Conservation (phyloP, 202 grass and related monocot species). For the Setaria viridis region DNA sequence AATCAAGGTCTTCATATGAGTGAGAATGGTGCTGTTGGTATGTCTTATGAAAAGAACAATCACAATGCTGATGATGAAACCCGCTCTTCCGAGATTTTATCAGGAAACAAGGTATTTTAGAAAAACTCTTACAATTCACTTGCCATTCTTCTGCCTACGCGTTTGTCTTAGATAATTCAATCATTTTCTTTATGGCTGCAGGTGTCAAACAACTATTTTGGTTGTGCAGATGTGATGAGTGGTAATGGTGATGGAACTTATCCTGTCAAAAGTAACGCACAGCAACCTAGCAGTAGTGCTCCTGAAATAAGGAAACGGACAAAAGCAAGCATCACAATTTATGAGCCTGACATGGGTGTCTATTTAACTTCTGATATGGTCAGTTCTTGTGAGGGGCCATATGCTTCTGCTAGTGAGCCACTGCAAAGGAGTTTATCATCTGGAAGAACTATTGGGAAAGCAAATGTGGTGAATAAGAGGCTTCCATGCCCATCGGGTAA, state of each 20-base stretch:
- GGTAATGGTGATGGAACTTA: constrained; percentile 60
- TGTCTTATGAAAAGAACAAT: constrained; percentile 47
- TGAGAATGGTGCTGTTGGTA: constrained; percentile 52
- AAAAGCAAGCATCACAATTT: constrained; percentile 67
- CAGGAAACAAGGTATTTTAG: constrained; percentile 58
- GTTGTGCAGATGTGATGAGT: constrained; percentile 53
- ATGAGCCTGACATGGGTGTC: constrained; percentile 57
- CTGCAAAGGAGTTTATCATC: constrained; percentile 57
- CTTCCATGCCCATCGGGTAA: constrained; percentile 68
- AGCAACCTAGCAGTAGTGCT: constrained; percentile 61
- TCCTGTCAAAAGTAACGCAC: constrained; percentile 55
- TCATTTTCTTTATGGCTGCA: constrained; percentile 46
- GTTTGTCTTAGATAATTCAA: constrained; percentile 45
- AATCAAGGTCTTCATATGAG: constrained; percentile 57
- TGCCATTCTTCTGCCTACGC: constrained; percentile 15
- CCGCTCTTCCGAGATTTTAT: constrained; percentile 51
- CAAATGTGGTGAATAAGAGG: constrained; percentile 66
- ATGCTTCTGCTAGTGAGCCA: constrained; percentile 52
- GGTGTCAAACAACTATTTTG: constrained; percentile 53
- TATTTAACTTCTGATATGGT: constrained; percentile 73
- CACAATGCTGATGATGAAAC: constrained; percentile 50
- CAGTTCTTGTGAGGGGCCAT: constrained; percentile 54
- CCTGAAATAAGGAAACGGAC: constrained; percentile 73
- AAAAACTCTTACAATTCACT: constrained; percentile 21
- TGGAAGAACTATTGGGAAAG: constrained; percentile 64